phyloP scores from a whole-genome alignment of 208 protist genomes.

The Acanthamoeba castellanii region DNA sequence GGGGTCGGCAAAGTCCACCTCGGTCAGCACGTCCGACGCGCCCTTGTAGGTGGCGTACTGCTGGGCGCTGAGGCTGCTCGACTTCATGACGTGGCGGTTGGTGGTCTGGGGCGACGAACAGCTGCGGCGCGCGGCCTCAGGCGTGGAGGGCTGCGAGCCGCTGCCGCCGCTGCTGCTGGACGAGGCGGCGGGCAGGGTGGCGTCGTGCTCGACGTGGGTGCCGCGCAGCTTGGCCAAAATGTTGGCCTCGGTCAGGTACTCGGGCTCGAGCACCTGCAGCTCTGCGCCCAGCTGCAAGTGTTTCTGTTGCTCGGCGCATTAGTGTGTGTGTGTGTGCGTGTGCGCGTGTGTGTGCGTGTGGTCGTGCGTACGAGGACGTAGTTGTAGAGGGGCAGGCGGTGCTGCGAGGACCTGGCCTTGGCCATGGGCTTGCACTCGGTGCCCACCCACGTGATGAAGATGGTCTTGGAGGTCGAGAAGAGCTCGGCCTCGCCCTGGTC shows the following conservation, averaged over 20 bases:
- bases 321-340: neutral
- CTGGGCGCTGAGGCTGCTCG: conserved; percentile 37
- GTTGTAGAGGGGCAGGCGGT: conserved; percentile 61
- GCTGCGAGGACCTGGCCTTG: conserved; percentile 63
- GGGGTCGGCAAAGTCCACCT: conserved; percentile 52
- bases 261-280: conserved; percentile 73
- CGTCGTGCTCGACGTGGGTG: conserved; percentile 58
- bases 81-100: conserved; percentile 8
- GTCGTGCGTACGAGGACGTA: conserved; percentile 2
- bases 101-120: conserved; percentile 11
- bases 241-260: conserved; percentile 46
- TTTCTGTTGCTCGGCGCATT: neutral
- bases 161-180: neutral
- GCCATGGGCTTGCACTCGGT: conserved; percentile 66
- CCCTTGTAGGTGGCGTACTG: conserved; percentile 44
- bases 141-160: neutral
- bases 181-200: neutral
- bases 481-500: conserved; percentile 40
- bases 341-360: neutral
- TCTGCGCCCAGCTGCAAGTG: conserved; percentile 50
- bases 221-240: conserved; percentile 68
- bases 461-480: conserved; percentile 49
- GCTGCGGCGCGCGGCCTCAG: neutral
- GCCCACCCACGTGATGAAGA: conserved; percentile 76
- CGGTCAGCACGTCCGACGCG: conserved; percentile 51